Evolutionary conservation across 75 land plant species (phyloP), one percentile per base, ranked within the genome.

Genomic region (Picea glauca): DNA sequence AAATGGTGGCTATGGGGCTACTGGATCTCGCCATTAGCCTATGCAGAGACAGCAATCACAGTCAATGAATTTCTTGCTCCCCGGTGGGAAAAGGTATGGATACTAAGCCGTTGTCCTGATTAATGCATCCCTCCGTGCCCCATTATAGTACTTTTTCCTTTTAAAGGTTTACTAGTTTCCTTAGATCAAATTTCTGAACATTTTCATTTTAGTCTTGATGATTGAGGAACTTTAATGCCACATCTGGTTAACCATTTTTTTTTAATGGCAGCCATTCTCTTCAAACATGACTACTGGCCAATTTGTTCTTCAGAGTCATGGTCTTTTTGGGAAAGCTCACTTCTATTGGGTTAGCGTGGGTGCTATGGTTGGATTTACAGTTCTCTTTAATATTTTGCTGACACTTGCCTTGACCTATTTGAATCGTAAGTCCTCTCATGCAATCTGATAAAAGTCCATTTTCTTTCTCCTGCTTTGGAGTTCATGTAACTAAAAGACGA

Each of bases 321-420:
- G 95, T 7, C 78, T 87, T 5, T 60, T 82, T 60, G 77, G 79
- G 23, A 38, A 63, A 0, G 81, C 82, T 21, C 74, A 87, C 58
- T 87, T 87, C 56, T 94, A 90, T 46, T 94, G 97, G 97, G 78
- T 93, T 72, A 86, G 87, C 12, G 32, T 88, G n/a, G 97, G 83
- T 13, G 95, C 91, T 1, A 56, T 90, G 73, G 54, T 89, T 66
- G 91, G 88, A 1, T 89, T 86, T 62, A 81, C 78, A n/a, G 14
- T 93, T 7, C 81, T 93, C 63, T 89, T 89, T 76, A 89, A 94
- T 77, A 6, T 86, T 70, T 87, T 83, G 62, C 91, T 88, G 63
- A 83, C 86, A 13, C 18, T 90, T 31, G 94, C 93, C 38, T 83
- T 94, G 26, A 83, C 90, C 21, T 94, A 78, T 78, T 66, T 88